Percentiles rank a stretch among this genome's conserved stretches.
phyloP scores from a whole-genome alignment of 768 basidiomycete genomes.

The Amanita thiersii region DNA sequence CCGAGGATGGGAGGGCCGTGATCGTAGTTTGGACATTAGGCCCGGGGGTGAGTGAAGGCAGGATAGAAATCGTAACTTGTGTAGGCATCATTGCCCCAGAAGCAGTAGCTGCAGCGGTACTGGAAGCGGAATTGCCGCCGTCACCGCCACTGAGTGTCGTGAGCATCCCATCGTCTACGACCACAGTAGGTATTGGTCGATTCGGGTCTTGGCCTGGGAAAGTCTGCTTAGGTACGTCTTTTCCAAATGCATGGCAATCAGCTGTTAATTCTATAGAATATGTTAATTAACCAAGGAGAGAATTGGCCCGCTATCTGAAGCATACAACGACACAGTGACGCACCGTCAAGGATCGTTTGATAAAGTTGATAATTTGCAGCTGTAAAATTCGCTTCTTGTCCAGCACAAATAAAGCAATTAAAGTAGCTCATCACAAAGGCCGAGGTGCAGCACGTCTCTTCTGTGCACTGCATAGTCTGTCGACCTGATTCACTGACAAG shows the following conservation, averaged over 20 bases:
- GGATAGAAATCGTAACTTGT: too few species aligned
- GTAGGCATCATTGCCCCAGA: too few species aligned
- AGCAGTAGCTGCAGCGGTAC: too few species aligned
- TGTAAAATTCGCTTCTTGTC: neutral
- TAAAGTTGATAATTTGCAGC: neutral
- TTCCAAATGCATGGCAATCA: slow-evolving; percentile 2
- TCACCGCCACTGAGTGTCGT: slow-evolving; percentile 2
- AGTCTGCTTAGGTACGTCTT: slow-evolving; percentile 15
- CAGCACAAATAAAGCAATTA: slow-evolving; percentile 5
- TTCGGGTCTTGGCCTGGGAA: slow-evolving; percentile 22
- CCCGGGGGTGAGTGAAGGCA: too few species aligned
- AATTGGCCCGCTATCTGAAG: neutral
- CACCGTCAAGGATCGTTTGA: neutral
- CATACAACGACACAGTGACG: neutral
- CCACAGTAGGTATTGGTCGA: slow-evolving; percentile 14
- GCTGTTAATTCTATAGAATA: slow-evolving; percentile 3
- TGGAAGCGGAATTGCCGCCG: neutral
- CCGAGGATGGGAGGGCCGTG: neutral
- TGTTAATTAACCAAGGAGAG: neutral
- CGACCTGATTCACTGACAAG: too few species aligned
- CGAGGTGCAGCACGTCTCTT: neutral
- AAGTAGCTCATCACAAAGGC: slow-evolving; percentile 2
- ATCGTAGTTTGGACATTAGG: neutral
- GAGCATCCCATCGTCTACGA: slow-evolving; percentile 5
- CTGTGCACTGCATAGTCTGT: neutral